Base-by-base conservation (phyloP, 306 rosid species). In the Begonia peltatifolia region DNA sequence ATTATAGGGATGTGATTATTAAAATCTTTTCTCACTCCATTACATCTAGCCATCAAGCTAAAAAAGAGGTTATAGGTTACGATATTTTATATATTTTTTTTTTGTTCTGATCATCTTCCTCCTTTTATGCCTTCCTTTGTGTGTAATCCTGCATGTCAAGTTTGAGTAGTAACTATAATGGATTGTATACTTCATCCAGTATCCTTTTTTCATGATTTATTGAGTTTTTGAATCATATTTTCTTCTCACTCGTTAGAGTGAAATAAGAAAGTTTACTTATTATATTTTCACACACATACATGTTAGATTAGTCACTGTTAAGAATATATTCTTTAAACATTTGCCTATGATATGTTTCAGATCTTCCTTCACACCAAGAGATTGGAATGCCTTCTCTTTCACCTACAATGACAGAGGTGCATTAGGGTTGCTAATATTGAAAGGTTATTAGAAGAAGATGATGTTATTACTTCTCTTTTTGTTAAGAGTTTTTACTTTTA, bases 321-420 rank as follows among this genome's bases (percentile, higher is more conserved):
- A 30, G 41, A 50, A 46, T 7, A 5, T 30, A 5, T 7, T 30
- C 46, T 50, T 52, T 30, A 14, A 12, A 48, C 20, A 10, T 53
- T 16, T 30, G 0, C 58, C 49, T 68, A 56, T 50, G 56, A 62
- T 68, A 23, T 75, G 54, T 74, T 64, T 75, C 85, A 92, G 99
- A 79, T 68, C 87, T 92, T 55, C 99, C 99, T 57, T 78, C 99
- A 8, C 96, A 92, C 71, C 99, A 81, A 76, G 96, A 86, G 77
- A 68, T 92, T 59, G 99, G 96, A 74, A 86, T 92, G 96, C 99
- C 99, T 51, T 86, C 99, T 63, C 94, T 92, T 58, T 92, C 99
- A 47, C 99, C 99, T 60, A 86, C 96, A 64, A 92, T 92, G 99
- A 70, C 89, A 38, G 96, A 92, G 94, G 99, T 92, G 9, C 38